Evolutionary conservation across 257 asterid species (phyloP).

Genomic region (Solanum arcanum): DNA sequence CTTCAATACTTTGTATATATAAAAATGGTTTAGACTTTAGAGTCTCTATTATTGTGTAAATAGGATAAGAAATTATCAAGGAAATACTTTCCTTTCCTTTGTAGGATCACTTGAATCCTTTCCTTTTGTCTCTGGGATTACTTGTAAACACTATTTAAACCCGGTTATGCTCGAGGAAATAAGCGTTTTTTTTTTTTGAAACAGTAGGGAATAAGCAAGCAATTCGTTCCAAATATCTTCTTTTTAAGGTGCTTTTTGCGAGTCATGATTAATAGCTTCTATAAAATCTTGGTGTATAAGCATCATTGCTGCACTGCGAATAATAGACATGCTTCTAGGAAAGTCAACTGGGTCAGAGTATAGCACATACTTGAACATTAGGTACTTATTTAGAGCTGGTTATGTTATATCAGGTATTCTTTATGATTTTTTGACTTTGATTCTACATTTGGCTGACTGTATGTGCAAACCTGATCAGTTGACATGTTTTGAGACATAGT

Average conservation of each 20-base stretch:
- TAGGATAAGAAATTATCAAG: too few relatives aligned
- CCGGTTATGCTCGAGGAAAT: neutral
- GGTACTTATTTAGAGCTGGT: neutral
- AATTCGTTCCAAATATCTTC: neutral
- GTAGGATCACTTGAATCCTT: neutral
- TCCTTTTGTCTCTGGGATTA: neutral
- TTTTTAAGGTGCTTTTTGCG: neutral
- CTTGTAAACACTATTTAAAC: neutral
- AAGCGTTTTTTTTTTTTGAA: neutral
- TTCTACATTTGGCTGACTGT: neutral
- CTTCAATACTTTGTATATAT: neutral
- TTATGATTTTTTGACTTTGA: neutral
- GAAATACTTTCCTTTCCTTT: neutral
- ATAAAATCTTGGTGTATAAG: neutral
- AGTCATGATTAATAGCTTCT: neutral
- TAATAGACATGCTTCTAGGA: neutral
- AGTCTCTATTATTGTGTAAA: too few relatives aligned
- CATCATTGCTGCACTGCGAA: neutral
- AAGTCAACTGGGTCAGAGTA: neutral
- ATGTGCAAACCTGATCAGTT: neutral
- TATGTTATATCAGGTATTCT: neutral
- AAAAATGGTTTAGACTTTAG: too few relatives aligned
- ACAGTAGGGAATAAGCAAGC: neutral
- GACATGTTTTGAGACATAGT: neutral
- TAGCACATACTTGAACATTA: neutral